Conservation (phyloP, 192 early-diverging fungal genomes). For the Coemansia sp. region DNA sequence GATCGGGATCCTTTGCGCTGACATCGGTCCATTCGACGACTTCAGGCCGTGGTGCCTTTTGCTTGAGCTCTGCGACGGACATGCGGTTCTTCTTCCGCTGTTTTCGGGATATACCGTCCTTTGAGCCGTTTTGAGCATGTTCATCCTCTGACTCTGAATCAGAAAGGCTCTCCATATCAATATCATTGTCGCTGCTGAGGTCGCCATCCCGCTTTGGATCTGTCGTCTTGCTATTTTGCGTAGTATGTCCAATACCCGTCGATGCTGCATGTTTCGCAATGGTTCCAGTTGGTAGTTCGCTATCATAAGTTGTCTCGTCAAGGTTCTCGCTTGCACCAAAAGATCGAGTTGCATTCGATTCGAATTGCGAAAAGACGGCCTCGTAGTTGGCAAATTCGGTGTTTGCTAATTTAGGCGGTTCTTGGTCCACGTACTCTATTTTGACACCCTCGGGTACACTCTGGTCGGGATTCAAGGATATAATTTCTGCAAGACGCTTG, state of each 20-base stretch:
- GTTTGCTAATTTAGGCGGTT: conserved; percentile 11
- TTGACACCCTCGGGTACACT: conserved; percentile 23
- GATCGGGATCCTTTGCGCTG: conserved; percentile 84
- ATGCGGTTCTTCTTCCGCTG: conserved; percentile 56
- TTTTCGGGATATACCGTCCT: conserved; percentile 44
- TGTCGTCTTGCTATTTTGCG: background rate
- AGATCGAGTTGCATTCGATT: conserved; percentile 32
- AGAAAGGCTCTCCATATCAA: conserved; percentile 14
- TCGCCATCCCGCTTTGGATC: conserved; percentile 6
- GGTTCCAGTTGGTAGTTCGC: background rate
- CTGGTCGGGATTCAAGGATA: background rate
- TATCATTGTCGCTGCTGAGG: conserved; percentile 19
- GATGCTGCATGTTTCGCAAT: background rate
- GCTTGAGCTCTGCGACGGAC: conserved; percentile 92
- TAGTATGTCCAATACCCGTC: background rate
- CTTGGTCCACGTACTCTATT: conserved; percentile 42
- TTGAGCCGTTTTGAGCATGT: conserved; percentile 19
- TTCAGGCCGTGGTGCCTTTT: conserved; percentile 86
- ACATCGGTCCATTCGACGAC: conserved; percentile 97
- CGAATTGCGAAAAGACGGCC: conserved; percentile 40
- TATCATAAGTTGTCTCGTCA: conserved; percentile 7
- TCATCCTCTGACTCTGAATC: conserved; percentile 31
- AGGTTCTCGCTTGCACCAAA: conserved; percentile 30
- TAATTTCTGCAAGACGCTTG: conserved; percentile 26
- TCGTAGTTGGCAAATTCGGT: conserved; percentile 32